Evolutionary conservation across 2,329 filamentous ascomycete genomes (phyloP).

Genomic region (Penicillium sclerotigenum): DNA sequence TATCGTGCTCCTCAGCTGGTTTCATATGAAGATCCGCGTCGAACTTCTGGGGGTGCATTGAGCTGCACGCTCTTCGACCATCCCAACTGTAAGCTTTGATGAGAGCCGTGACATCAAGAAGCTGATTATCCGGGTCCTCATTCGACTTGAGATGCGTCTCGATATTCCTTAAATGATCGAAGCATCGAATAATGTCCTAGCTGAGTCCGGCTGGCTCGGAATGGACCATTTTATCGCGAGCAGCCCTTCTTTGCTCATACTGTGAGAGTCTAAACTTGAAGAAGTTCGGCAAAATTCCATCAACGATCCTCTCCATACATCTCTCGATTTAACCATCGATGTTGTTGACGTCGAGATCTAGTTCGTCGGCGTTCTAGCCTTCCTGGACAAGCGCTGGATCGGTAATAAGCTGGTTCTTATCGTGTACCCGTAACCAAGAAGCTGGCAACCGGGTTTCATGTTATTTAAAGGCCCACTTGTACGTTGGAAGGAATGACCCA

Average conservation of each 20-base stretch:
- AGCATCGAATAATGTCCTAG: not conserved
- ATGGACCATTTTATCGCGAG: not conserved
- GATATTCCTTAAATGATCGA: not conserved
- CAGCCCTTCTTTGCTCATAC: not conserved
- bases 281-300: not conserved
- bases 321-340: not conserved
- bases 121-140: slow-evolving; percentile 1
- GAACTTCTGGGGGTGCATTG: slow-evolving; percentile 4
- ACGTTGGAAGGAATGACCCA: not conserved
- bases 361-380: not conserved
- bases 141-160: not conserved
- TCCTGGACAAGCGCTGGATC: not conserved
- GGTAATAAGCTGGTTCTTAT: not conserved
- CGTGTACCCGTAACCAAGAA: not conserved
- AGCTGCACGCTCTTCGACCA: slow-evolving; percentile 3
- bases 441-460: not conserved
- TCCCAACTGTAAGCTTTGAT: slow-evolving; percentile 4
- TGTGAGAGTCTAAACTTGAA: not conserved
- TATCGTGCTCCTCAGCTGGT: not conserved
- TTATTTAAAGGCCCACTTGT: not conserved
- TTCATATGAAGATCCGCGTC: not conserved
- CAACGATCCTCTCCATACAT: not conserved
- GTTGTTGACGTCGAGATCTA: not conserved
- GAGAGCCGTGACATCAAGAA: slow-evolving; percentile 1
- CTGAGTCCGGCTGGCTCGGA: not conserved